Evolutionary conservation across 768 basidiomycete genomes (phyloP).

Genomic region (Tricholoma matsutake): DNA sequence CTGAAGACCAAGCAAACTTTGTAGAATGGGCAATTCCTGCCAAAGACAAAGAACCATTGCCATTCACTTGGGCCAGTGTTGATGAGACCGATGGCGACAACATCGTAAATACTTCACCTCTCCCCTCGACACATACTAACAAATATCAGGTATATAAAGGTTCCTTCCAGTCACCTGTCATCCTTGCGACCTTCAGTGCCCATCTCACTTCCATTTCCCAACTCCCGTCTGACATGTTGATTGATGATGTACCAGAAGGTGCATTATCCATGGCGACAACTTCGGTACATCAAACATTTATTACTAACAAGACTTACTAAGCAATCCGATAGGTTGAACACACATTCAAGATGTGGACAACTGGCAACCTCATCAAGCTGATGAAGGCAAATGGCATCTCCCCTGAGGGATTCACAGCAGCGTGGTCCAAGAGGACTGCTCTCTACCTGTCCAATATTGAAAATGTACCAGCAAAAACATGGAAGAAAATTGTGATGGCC

Average conservation of each 20-base stretch:
- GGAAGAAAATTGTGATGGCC: constrained; percentile 3
- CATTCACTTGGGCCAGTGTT: constrained; percentile 2
- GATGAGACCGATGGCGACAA: background rate
- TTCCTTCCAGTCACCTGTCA: background rate
- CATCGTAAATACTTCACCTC: background rate
- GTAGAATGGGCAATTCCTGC: constrained; percentile 2
- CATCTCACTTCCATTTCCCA: background rate
- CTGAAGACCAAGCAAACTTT: background rate
- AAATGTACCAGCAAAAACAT: background rate
- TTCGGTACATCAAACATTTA: background rate
- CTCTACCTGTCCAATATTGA: background rate
- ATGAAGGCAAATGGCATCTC: background rate
- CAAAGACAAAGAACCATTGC: background rate
- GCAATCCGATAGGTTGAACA: constrained; percentile 4
- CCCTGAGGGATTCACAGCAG: constrained; percentile 1
- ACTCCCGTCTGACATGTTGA: background rate
- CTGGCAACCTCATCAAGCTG: background rate
- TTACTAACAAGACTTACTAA: constrained; percentile 1
- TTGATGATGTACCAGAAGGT: background rate
- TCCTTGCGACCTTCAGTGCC: constrained; percentile 2
- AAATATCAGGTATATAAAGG: constrained; percentile 4
- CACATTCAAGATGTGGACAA: constrained; percentile 2
- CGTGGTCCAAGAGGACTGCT: background rate
- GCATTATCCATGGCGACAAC: constrained; percentile 6
- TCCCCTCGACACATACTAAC: background rate